Percentiles rank a stretch among this genome's conserved stretches.
Conservation (phyloP, 2,329 filamentous ascomycete species). For the Trichoderma sp. region DNA sequence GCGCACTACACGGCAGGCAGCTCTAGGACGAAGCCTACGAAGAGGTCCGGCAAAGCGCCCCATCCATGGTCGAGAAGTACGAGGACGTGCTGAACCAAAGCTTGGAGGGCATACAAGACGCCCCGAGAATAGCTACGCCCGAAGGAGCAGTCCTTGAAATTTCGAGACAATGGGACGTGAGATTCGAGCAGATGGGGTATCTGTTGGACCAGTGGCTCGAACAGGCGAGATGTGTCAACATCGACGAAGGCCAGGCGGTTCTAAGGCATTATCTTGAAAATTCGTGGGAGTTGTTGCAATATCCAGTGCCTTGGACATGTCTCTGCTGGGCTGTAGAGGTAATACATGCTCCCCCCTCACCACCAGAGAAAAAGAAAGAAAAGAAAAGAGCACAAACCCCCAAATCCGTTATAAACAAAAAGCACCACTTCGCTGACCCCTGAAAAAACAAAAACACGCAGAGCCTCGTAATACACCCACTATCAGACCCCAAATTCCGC, state of each 20-base stretch:
- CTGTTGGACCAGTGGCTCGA: neutral
- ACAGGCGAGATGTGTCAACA: neutral
- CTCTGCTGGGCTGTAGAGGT: neutral
- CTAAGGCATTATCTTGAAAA: neutral
- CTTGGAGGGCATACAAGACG: neutral
- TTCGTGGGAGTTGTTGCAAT: neutral
- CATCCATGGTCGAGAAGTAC: neutral
- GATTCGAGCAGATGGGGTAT: neutral
- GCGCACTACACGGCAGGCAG: neutral
- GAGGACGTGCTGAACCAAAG: neutral
- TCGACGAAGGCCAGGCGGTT: neutral
- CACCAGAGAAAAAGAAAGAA: neutral
- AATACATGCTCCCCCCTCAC: neutral
- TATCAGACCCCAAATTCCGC: neutral
- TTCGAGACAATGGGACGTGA: neutral
- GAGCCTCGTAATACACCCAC: neutral
- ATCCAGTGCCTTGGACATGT: neutral
- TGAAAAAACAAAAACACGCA: neutral
- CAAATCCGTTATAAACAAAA: neutral
- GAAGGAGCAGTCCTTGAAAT: neutral
- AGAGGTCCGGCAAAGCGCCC: neutral
- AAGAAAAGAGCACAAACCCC: neutral
- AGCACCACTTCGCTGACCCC: neutral
- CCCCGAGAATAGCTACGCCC: neutral
- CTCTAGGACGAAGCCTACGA: neutral